Evolutionary conservation across 2,329 filamentous ascomycete genomes (phyloP).

Genomic region (Talaromyces sp.): DNA sequence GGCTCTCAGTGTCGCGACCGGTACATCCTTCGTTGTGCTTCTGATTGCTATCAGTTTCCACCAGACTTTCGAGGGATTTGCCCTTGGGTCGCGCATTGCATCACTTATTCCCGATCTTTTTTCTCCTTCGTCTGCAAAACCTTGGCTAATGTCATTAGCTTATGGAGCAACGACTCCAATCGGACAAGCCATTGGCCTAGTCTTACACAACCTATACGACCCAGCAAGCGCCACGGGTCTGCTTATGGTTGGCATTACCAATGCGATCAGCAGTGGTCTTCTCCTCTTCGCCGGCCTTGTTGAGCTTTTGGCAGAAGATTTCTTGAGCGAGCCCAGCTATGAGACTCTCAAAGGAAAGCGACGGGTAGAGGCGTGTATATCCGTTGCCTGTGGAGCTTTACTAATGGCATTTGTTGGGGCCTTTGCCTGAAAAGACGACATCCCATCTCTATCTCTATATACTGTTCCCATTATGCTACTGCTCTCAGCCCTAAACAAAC

Average conservation of each 20-base stretch:
- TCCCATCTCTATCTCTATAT: background rate
- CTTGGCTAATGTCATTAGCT: slow-evolving; percentile 69
- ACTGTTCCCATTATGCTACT: background rate
- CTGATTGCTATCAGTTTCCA: slow-evolving; percentile 81
- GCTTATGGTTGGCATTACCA: slow-evolving; percentile 83
- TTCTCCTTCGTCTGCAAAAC: slow-evolving; percentile 69
- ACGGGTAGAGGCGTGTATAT: slow-evolving; percentile 63
- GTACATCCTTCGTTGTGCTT: slow-evolving; percentile 77
- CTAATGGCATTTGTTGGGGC: slow-evolving; percentile 70
- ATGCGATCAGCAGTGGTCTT: slow-evolving; percentile 79
- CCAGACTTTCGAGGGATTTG: slow-evolving; percentile 86
- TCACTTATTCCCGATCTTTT: slow-evolving; percentile 69
- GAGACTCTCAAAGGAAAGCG: slow-evolving; percentile 58
- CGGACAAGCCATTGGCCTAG: slow-evolving; percentile 79
- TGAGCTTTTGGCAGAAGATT: slow-evolving; percentile 83
- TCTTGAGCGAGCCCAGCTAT: slow-evolving; percentile 69
- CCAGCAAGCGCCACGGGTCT: slow-evolving; percentile 75
- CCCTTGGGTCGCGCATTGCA: slow-evolving; percentile 81
- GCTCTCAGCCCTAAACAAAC: background rate
- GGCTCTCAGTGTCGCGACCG: slow-evolving; percentile 79
- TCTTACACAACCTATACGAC: slow-evolving; percentile 78
- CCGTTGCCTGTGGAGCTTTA: slow-evolving; percentile 62
- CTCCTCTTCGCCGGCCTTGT: slow-evolving; percentile 81
- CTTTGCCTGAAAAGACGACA: slow-evolving; percentile 54
- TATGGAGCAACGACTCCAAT: slow-evolving; percentile 75